phyloP scores from a whole-genome alignment of 108 stramenopile species.

The Nannochloropsis oceanica region DNA sequence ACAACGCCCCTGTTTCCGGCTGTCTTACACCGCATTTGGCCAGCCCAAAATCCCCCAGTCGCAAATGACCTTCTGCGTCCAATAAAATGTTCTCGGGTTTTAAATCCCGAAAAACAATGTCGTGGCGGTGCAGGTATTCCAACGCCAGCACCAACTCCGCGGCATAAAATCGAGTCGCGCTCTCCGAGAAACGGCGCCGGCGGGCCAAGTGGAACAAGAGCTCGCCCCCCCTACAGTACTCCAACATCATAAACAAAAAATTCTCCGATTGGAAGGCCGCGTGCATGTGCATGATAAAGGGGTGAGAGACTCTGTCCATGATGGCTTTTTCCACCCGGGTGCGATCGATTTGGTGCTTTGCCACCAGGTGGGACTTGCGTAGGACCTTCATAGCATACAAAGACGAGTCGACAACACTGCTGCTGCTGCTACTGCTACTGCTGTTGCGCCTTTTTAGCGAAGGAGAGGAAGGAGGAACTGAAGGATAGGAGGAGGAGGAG shows the following conservation, averaged over 20 bases:
- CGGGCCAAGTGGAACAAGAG: conserved; percentile 88
- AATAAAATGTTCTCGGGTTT: conserved; percentile 52
- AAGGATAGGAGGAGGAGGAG: neutral
- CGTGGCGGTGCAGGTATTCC: conserved; percentile 38
- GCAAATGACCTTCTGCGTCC: conserved; percentile 42
- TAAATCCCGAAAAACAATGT: conserved; percentile 44
- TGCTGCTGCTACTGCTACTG: neutral
- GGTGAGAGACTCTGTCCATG: conserved; percentile 53
- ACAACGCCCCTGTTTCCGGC: conserved; percentile 52
- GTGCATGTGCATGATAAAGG: conserved; percentile 48
- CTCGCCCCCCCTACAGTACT: conserved; percentile 94
- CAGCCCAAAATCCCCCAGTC: conserved; percentile 40
- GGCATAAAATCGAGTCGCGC: conserved; percentile 74
- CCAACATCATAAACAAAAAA: conserved; percentile 78
- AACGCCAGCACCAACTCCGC: conserved; percentile 78
- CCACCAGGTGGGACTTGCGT: conserved; percentile 73
- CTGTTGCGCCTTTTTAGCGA: neutral
- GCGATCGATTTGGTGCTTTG: conserved; percentile 82
- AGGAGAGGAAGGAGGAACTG: neutral
- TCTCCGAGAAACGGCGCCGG: conserved; percentile 74
- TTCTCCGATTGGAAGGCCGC: conserved; percentile 65
- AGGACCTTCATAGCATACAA: conserved; percentile 97
- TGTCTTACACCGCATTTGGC: conserved; percentile 34
- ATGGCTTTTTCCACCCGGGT: conserved; percentile 91
- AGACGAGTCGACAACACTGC: neutral